Base-by-base conservation (phyloP, 176 grass and related monocot genomes). In the Poa pratensis region DNA sequence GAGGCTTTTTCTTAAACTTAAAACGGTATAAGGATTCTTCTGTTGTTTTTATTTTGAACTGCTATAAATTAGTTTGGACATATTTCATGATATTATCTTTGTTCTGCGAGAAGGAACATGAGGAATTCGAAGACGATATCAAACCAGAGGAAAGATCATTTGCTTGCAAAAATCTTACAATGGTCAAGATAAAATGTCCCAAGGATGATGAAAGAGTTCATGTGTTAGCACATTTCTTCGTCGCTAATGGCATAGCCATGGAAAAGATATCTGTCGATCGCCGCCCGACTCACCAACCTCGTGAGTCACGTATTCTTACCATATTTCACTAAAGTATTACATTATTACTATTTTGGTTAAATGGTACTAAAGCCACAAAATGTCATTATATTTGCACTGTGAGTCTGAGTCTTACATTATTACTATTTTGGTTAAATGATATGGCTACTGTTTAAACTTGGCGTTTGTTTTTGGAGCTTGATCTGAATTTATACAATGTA, bases 1-100 rank as follows among this genome's bases (percentile, higher is more conserved):
- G 81, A 74, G 24, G 6, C 69, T 73, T 48, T 83, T 83, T 66
- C 63, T 66, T 66, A 66, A 66, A 66, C 63, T 66, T 66, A 66
- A 66, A 18, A 66, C 7, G 63, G 63, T 66, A 66, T 1, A 28
- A 9, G 28, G 14, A 32, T 66, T 30, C 12, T 34, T 66, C 8
- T 34, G 18, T 15, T 34, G 14, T 6, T 66, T 34, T 34, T 34
- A 66, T 66, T 34, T 32, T 66, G 15, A 32, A 6, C 63, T 63
- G 5, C 13, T 24, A 63, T 63, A 34, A 18, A 16, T 66, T 66
- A 66, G 28, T 66, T 63, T 66, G 28, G 6, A 66, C 63, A 15
- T 66, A 34, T 66, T 66, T 32, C 63, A 18, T 66, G 63, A 66
- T 6, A 66, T 66, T 66, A 6, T 3, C 46, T 30, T 63, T 75